Conservation (phyloP, 176 grass and related monocot species). For the Zoysia pacifica region DNA sequence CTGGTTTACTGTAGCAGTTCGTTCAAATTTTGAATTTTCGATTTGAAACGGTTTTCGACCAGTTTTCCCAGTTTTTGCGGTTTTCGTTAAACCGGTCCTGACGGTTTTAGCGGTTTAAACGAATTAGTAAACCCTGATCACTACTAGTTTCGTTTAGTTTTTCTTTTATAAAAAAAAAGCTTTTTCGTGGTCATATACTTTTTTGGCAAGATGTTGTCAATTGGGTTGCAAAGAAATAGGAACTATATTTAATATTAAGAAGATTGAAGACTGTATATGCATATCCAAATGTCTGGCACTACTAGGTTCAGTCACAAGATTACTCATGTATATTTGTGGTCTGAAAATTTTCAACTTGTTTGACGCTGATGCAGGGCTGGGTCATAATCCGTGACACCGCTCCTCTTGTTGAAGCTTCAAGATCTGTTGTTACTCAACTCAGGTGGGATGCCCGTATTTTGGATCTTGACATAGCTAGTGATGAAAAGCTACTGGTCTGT, state of each 20-base stretch:
- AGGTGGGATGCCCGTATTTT: slow-evolving; percentile 87
- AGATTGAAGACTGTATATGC: background rate
- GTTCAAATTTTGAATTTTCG: no score
- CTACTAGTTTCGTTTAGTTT: no score
- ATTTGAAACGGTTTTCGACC: no score
- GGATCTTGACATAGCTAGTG: slow-evolving; percentile 83
- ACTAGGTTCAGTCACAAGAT: background rate
- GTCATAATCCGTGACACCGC: slow-evolving; percentile 72
- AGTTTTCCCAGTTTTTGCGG: no score
- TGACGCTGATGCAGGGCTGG: slow-evolving; percentile 76
- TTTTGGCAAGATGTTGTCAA: slow-evolving; percentile 16
- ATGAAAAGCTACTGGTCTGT: slow-evolving; percentile 92
- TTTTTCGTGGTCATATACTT: background rate
- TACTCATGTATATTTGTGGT: background rate
- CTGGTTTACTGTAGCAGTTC: no score
- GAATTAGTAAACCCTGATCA: no score
- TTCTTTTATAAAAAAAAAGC: background rate
- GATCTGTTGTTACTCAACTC: slow-evolving; percentile 75
- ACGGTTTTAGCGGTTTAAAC: no score
- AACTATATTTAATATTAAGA: slow-evolving; percentile 3
- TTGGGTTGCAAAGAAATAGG: background rate
- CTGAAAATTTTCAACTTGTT: slow-evolving; percentile 28
- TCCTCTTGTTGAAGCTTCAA: slow-evolving; percentile 74
- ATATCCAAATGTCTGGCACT: background rate
- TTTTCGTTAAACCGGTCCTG: no score